Evolutionary conservation across 345 rosid species (phyloP), one percentile per base, ranked within the genome.

Genomic region (Excoecaria agallocha): DNA sequence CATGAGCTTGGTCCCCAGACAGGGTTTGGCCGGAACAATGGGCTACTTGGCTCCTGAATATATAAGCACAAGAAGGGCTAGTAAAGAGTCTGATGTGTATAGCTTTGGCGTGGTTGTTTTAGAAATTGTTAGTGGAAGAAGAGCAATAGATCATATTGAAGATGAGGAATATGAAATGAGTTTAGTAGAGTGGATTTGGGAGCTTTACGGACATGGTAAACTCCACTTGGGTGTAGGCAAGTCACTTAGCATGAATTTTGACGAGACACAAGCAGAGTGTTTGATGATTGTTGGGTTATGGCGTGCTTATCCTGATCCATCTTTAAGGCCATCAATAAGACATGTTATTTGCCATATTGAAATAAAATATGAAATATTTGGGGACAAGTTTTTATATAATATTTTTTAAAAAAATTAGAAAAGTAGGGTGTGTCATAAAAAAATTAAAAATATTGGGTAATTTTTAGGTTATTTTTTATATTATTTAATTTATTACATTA

Each of bases 11-110:
- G 69, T n/a, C 51, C 69, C 85, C 79, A 74, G 51, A 86, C 88
- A 0, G 86, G 80, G 83, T 63, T 35, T 83, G 69, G 94, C 83
- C 0, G 87, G 83, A 16, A 89, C 89, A 0, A 71, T 86, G 0
- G 88, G 88, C 1, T 84, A 90, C 75, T 24, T 88, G 82, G 81
- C 91, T 24, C 89, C 84, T 0, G 87, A 89, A 63, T 89, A 83
- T 37, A 22, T 84, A 24, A 75, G 75, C 67, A 88, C 86, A 11
- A 82, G 87, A 9, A 77, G 81, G 24, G 82, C 90, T 4, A 85
- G 88, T 68, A 87, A 86, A 55, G 87, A 77, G 45, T 82, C 87
- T 0, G 86, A 84, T 72, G 75, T 81, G 2, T 85, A 76, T 17
- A 82, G 88, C 74, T 87, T 83, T 49, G 84, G 88, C 0, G 74